These are phyloP conservation scores for Monosporozyma siamensis DNA, from an alignment of 805 yeast genomes.

Conservation along the genomic window DNA sequence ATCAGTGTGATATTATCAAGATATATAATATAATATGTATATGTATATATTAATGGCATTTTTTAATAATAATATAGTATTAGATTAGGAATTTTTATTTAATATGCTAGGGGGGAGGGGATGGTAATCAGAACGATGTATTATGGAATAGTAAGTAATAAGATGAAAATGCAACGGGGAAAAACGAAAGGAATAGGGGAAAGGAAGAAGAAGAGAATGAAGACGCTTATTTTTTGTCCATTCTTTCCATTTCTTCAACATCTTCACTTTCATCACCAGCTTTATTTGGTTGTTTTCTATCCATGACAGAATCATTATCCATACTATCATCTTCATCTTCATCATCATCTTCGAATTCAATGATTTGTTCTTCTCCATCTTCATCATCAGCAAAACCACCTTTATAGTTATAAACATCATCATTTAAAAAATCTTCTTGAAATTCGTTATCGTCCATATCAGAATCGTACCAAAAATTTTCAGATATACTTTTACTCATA, in stretches of 20 bases:
- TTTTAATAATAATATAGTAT: no score
- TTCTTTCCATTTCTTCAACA: slow-evolving; percentile 24
- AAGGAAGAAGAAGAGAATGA: not conserved
- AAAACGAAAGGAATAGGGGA: slow-evolving; percentile 1
- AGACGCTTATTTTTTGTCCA: slow-evolving; percentile 13
- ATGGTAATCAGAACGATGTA: no score
- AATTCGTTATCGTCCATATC: slow-evolving; percentile 63
- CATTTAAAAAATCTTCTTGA: slow-evolving; percentile 35
- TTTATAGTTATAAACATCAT: slow-evolving; percentile 40
- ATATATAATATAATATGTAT: no score
- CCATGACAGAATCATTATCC: slow-evolving; percentile 30
- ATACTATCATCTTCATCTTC: slow-evolving; percentile 25
- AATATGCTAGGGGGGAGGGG: no score
- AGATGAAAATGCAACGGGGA: no score
- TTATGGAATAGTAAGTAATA: no score
- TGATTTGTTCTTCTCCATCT: slow-evolving; percentile 31
- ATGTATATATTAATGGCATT: no score
- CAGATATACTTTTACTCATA: slow-evolving; percentile 31
- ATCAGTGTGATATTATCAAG: no score
- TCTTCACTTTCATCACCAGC: slow-evolving; percentile 30
- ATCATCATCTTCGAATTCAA: slow-evolving; percentile 20
- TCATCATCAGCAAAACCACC: slow-evolving; percentile 36
- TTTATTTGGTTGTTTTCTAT: slow-evolving; percentile 27
- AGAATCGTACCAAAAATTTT: slow-evolving; percentile 73
- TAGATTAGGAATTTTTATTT: no score